Evolutionary conservation across 352 stramenopile genomes (phyloP), one percentile per base, ranked within the genome.

Genomic region (Phytophthora hibernalis): DNA sequence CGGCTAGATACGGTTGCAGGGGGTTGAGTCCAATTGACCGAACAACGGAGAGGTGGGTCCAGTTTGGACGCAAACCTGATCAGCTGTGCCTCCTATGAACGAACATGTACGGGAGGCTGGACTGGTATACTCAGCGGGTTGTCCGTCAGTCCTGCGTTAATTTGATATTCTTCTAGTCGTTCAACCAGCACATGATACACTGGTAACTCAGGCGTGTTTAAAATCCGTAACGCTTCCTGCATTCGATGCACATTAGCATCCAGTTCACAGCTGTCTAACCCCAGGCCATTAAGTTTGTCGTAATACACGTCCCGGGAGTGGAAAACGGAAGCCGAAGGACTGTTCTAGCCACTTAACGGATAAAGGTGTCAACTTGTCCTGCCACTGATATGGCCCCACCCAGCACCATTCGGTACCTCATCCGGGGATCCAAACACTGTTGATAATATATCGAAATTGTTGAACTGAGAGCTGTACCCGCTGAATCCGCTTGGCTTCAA

Each of bases 391-490:
- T 20, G 6, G 55, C 18, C 6, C 30, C 43, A 1, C 35, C 35
- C 2, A 63, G 20, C 5, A 40, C 12, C 43, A 54, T 54, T 2
- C 43, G 30, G 16, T 55, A 63, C 3, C 35, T 13, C 4, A 63
- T 13, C 1, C 33, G 28, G 55, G 44, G 13, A 63, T 18, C 55
- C 44, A 63, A 28, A 63, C 15, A 4, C 16, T 18, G 22, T 63
- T 63, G 2, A 63, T 44, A 8, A 63, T 35, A 20, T 56, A 64
- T 5, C 56, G 31, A 20, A 64, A 49, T 54, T 64, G 4, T 2
- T 16, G 16, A 11, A 50, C 15, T 16, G 44, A 49, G 13, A 64
- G 7, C 33, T 40, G 4, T 12, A 40, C 5, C 9, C 33, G 33
- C 9, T 40, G 4, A 12, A 40, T 12, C 9, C 33, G 33, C 4